Conservation (phyloP, 352 stramenopile genomes). For the Phytophthora cryptogea region DNA sequence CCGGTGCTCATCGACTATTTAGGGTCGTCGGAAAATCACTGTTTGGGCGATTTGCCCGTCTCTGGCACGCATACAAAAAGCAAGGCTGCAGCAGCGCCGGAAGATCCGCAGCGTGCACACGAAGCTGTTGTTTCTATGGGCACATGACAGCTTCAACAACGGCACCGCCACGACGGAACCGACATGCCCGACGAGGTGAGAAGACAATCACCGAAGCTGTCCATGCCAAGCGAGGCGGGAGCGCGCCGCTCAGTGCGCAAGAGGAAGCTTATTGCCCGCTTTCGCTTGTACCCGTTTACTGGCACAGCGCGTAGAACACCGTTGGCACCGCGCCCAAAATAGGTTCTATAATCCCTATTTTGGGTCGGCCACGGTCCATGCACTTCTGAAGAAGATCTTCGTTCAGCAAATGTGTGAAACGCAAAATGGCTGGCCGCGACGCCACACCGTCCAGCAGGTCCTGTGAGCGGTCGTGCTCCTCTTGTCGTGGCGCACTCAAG, state of each 20-base stretch:
- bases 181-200: neutral
- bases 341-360: conserved; percentile 12
- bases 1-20: conserved; percentile 23
- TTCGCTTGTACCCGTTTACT: too few relatives aligned
- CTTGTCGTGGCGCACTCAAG: too few relatives aligned
- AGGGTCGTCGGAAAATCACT: conserved; percentile 14
- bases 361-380: conserved; percentile 22
- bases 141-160: conserved; percentile 13
- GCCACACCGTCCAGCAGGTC: neutral
- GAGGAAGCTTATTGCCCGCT: too few relatives aligned
- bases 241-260: too few relatives aligned
- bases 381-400: conserved; percentile 20
- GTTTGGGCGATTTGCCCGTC: conserved; percentile 16
- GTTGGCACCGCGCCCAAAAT: conserved; percentile 10
- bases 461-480: conserved; percentile 2
- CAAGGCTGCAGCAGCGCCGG: conserved; percentile 16
- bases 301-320: too few relatives aligned
- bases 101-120: conserved; percentile 6
- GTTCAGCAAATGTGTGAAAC: conserved; percentile 8
- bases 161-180: conserved; percentile 6
- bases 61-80: conserved; percentile 11
- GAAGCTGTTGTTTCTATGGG: conserved; percentile 25
- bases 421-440: conserved; percentile 15
- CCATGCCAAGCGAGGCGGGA: too few relatives aligned
- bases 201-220: neutral